Evolutionary conservation across 345 rosid genomes (phyloP), one percentile per base, ranked within the genome.

Genomic region (Corymbia maculata): DNA sequence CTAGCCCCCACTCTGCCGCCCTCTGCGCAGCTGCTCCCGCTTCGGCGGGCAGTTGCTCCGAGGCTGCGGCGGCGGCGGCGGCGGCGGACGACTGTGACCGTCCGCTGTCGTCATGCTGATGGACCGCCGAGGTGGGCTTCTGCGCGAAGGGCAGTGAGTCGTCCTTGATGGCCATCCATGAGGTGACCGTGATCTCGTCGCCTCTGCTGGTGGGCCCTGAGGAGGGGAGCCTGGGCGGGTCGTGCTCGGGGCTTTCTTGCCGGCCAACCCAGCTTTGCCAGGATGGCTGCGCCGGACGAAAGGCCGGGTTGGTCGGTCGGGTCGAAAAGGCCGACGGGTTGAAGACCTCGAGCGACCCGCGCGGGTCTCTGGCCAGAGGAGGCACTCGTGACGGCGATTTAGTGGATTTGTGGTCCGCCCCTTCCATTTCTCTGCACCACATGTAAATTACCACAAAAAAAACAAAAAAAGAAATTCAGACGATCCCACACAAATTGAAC

Each of bases 1-100:
- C 95, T 47, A 97, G 88, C n/a, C 99, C 99, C 99, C 99, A 97
- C 92, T 97, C 99, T 6, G 99, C 99, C 16, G 99, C 99, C 79
- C 99, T 94, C 89, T 96, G 94, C 50, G 94, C 96, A 2, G 98
- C 99, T 32, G 89, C 91, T 8, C 95, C 97, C 4, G 89, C 89
- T 36, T 92, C 97, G 4, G 22, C 30, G 21, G 52, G 80, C 15
- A 88, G 17, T 80, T 92, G 88, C 88, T 87, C 79, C n/a, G 89
- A 53, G 10, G 90, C 42, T 2, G 42, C 42, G 42, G 90, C 47
- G 19, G 52, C 44, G 44, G 45, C 42, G 42, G 42, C 42, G 42
- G 90, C 47, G 19, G 52, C 44, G 44, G 45, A 6, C 7, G 52
- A 11, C 66, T n/a, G 49, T 13, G 47, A 52, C 32, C 19, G 28